Evolutionary conservation across 1,284 basidiomycete species (phyloP).

Genomic region (Sutorius eximius): DNA sequence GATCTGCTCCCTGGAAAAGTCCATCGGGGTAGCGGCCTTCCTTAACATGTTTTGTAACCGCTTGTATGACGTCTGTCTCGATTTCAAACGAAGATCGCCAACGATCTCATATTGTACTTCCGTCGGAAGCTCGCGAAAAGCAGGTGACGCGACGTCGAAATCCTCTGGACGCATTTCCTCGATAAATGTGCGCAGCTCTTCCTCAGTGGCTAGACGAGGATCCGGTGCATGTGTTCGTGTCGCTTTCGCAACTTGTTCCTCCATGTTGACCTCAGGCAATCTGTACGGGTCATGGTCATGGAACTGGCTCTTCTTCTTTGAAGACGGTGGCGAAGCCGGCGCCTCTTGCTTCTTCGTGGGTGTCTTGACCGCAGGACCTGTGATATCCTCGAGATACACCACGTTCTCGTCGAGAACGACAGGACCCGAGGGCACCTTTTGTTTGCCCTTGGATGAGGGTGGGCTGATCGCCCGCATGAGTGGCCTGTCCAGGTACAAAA

Average conservation of each 20-base stretch:
- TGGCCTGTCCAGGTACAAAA: background rate
- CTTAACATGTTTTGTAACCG: constrained; percentile 91
- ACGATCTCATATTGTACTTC: constrained; percentile 99
- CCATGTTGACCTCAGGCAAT: constrained; percentile 72
- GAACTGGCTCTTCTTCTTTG: constrained; percentile 58
- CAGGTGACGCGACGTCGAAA: constrained; percentile 83
- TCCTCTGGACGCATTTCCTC: constrained; percentile 92
- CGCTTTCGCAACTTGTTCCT: constrained; percentile 58
- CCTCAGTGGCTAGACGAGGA: constrained; percentile 90
- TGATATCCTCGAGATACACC: constrained; percentile 86
- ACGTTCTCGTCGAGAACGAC: constrained; percentile 62
- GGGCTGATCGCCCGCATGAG: constrained; percentile 19
- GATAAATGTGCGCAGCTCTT: constrained; percentile 87
- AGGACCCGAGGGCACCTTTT: constrained; percentile 42
- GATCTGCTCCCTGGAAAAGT: constrained; percentile 96
- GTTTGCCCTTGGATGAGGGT: constrained; percentile 41
- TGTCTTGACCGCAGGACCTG: constrained; percentile 54
- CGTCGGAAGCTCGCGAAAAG: constrained; percentile 91
- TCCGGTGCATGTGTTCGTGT: constrained; percentile 67
- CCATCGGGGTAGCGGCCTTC: constrained; percentile 80
- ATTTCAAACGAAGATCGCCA: constrained; percentile 91
- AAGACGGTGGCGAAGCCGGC: constrained; percentile 47
- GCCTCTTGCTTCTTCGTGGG: constrained; percentile 43
- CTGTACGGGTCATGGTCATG: constrained; percentile 83
- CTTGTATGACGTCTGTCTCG: constrained; percentile 90